These are phyloP conservation scores for Morella rubra DNA, from an alignment of 306 rosid genomes.

Conservation along the genomic window DNA sequence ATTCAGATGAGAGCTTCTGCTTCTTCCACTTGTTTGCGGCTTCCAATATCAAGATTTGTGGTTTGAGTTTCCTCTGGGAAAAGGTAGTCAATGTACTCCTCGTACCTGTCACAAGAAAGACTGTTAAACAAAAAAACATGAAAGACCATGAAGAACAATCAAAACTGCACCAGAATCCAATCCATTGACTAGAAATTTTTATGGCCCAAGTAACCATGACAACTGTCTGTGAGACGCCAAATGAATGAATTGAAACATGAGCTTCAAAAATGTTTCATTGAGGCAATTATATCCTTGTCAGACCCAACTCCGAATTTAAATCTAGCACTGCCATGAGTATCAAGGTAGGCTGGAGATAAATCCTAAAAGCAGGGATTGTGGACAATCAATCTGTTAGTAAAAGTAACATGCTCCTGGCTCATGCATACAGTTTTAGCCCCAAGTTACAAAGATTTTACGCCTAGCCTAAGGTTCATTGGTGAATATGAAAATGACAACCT, in stretches of 20 bases:
- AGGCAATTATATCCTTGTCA: too few relatives aligned
- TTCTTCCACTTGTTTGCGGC: constrained; percentile 47
- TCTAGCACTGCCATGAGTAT: background rate
- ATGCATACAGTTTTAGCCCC: background rate
- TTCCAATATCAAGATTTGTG: constrained; percentile 81
- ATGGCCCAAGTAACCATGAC: background rate
- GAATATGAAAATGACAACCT: background rate
- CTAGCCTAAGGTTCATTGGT: background rate
- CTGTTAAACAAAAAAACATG: constrained; percentile 20
- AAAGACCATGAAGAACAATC: background rate
- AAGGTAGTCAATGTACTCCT: constrained; percentile 73
- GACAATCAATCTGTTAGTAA: background rate
- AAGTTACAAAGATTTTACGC: background rate
- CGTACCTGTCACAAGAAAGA: constrained; percentile 58
- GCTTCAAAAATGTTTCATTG: background rate
- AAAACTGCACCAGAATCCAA: background rate
- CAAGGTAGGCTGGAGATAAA: background rate
- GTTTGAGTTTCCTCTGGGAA: constrained; percentile 89
- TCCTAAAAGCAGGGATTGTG: background rate
- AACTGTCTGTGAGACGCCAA: background rate
- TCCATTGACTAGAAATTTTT: background rate
- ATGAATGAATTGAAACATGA: background rate
- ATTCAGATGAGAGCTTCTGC: too few relatives aligned
- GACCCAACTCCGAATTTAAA: background rate
- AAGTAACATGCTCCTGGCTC: background rate